Percentiles rank a stretch among this genome's conserved stretches.
Evolutionary conservation across 2,329 filamentous ascomycete genomes (phyloP).

Genomic region (Lachnellula arida): DNA sequence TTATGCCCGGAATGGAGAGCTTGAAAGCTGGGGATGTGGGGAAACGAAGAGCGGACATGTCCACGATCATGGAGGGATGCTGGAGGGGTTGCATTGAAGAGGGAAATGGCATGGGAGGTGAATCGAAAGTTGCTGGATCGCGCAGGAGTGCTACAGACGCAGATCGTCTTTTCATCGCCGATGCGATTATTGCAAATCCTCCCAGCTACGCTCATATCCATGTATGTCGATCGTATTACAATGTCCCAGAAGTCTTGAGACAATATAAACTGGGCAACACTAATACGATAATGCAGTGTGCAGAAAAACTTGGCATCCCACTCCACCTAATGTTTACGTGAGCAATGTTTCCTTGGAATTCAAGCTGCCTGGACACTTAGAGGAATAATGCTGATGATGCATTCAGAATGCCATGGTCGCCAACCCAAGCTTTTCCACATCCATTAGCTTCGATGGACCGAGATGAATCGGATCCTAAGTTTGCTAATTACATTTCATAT

Average conservation of each 20-base stretch:
- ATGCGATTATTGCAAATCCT: conserved; percentile 78
- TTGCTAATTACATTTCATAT: conserved; percentile 64
- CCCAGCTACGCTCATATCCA: conserved; percentile 73
- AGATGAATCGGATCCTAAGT: conserved; percentile 49
- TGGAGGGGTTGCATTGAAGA: conserved; percentile 80
- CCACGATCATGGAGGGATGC: conserved; percentile 71
- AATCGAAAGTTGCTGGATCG: background rate
- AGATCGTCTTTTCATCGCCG: conserved; percentile 58
- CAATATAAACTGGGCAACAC: background rate
- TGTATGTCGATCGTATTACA: background rate
- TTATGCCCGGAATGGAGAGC: conserved; percentile 76
- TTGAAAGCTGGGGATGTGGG: conserved; percentile 70
- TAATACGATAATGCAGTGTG: conserved; percentile 42
- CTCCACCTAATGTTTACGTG: conserved; percentile 84
- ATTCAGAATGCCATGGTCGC: conserved; percentile 24
- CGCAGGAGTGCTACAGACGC: background rate
- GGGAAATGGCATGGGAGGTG: conserved; percentile 52
- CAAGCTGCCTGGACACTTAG: too few relatives aligned
- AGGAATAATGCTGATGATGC: background rate
- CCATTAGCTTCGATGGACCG: conserved; percentile 15
- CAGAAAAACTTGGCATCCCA: conserved; percentile 70
- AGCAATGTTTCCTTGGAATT: conserved; percentile 46
- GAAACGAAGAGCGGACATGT: conserved; percentile 66
- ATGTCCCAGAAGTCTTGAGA: too few relatives aligned
- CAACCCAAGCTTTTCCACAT: conserved; percentile 20